These are phyloP conservation scores for Bonnemaisonia californica DNA, from an alignment of 31 red algal genomes.

Conservation along the genomic window DNA sequence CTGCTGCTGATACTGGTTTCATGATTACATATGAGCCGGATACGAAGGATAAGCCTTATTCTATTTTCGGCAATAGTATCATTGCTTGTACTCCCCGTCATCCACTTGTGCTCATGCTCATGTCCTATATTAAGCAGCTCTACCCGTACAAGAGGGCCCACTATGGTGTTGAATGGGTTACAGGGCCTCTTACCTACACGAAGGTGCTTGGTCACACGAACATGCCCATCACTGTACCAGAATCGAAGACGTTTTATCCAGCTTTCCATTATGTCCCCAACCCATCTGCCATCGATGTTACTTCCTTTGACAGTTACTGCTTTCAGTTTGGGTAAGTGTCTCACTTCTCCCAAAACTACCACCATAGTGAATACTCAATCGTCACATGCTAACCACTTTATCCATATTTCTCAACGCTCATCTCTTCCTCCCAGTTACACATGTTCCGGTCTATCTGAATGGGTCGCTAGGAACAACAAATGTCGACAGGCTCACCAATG, in stretches of 20 bases:
- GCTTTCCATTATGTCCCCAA: conserved; percentile 73
- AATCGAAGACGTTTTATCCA: conserved; percentile 65
- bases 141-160: conserved; percentile 63
- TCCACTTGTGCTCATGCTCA: conserved; percentile 72
- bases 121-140: conserved; percentile 64
- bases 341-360: no score
- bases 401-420: no score
- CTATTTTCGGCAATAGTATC: conserved; percentile 63
- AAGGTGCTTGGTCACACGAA: conserved; percentile 56
- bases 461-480: conserved; percentile 64
- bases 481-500: conserved; percentile 67
- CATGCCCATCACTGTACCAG: conserved; percentile 63
- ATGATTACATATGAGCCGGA: conserved; percentile 77
- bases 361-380: no score
- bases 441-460: conserved; percentile 62
- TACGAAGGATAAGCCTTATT: conserved; percentile 77
- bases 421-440: conserved; percentile 40
- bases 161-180: conserved; percentile 85
- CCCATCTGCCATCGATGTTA: conserved; percentile 65
- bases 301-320: conserved; percentile 57
- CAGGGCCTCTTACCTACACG: conserved; percentile 68
- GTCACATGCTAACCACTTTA: no score
- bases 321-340: conserved; percentile 76
- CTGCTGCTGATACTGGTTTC: conserved; percentile 48
- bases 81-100: conserved; percentile 74